These are phyloP conservation scores for Agaricales sp. DNA, from an alignment of 1,284 basidiomycete species.

Conservation along the genomic window DNA sequence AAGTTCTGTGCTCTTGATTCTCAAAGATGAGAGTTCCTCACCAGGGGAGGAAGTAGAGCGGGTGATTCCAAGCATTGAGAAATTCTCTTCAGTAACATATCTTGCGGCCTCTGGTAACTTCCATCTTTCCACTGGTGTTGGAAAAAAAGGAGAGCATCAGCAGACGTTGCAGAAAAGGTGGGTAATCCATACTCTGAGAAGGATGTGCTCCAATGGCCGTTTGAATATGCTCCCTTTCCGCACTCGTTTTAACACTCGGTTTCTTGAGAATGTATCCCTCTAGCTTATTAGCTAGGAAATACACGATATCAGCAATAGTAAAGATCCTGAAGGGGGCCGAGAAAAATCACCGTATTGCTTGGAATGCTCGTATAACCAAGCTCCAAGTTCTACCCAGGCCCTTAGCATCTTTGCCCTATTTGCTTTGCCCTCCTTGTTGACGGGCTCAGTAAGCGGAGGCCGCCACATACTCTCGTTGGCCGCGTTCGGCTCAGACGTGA, in stretches of 20 bases:
- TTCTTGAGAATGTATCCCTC: slow-evolving; percentile 6
- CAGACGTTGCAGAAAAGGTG: background rate
- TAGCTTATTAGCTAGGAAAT: background rate
- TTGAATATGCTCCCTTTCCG: slow-evolving; percentile 44
- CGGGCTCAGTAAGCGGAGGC: slow-evolving; percentile 44
- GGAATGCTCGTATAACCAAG: slow-evolving; percentile 53
- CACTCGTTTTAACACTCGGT: slow-evolving; percentile 7
- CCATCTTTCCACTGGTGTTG: background rate
- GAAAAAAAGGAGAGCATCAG: slow-evolving; percentile 8
- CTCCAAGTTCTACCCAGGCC: slow-evolving; percentile 65
- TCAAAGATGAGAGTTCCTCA: slow-evolving; percentile 18
- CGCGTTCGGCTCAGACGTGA: slow-evolving; percentile 27
- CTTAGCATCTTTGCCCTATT: slow-evolving; percentile 54
- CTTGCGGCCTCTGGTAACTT: background rate
- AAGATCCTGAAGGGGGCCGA: slow-evolving; percentile 3
- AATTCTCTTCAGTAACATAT: slow-evolving; percentile 20
- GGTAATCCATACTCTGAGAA: slow-evolving; percentile 48
- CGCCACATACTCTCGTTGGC: slow-evolving; percentile 30
- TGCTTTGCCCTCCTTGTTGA: slow-evolving; percentile 31
- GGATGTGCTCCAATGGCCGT: slow-evolving; percentile 62
- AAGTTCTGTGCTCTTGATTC: slow-evolving; percentile 6
- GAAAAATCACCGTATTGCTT: slow-evolving; percentile 33
- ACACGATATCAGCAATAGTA: background rate
- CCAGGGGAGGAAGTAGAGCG: slow-evolving; percentile 52
- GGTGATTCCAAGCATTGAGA: slow-evolving; percentile 50